These are phyloP conservation scores for Debaryomyces castellii DNA, from an alignment of 805 yeast genomes.

Conservation along the genomic window DNA sequence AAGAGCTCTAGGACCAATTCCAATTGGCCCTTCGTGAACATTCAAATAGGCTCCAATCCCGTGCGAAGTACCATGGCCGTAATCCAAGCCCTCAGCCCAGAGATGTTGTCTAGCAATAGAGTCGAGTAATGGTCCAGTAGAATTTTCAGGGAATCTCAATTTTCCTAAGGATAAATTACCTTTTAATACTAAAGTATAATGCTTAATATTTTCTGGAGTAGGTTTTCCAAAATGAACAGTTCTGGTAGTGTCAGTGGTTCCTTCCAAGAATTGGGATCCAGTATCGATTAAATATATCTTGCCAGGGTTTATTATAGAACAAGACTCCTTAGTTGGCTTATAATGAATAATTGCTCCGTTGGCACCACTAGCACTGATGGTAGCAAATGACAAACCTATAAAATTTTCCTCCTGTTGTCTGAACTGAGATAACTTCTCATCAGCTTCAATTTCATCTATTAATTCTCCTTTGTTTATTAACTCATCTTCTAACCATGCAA, in stretches of 20 bases:
- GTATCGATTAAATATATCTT: slow-evolving; percentile 57
- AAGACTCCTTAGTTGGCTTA: slow-evolving; percentile 48
- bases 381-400: slow-evolving; percentile 68
- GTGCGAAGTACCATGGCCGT: slow-evolving; percentile 65
- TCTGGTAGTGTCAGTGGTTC: slow-evolving; percentile 65
- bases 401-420: slow-evolving; percentile 45
- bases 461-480: slow-evolving; percentile 39
- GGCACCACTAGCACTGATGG: slow-evolving; percentile 73
- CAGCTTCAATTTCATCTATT: slow-evolving; percentile 61
- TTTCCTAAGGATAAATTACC: slow-evolving; percentile 53
- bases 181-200: slow-evolving; percentile 58
- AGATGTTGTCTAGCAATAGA: slow-evolving; percentile 57
- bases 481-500: slow-evolving; percentile 60
- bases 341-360: slow-evolving; percentile 80
- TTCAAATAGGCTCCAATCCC: slow-evolving; percentile 62
- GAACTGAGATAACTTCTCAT: slow-evolving; percentile 42
- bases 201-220: slow-evolving; percentile 41
- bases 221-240: slow-evolving; percentile 57
- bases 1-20: slow-evolving; percentile 56
- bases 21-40: slow-evolving; percentile 65
- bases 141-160: slow-evolving; percentile 53
- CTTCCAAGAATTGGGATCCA: slow-evolving; percentile 62
- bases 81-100: slow-evolving; percentile 58
- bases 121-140: slow-evolving; percentile 56
- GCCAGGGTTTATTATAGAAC: slow-evolving; percentile 50